Conservation (phyloP, 2,329 filamentous ascomycete genomes). For the Pseudocercospora musae region DNA sequence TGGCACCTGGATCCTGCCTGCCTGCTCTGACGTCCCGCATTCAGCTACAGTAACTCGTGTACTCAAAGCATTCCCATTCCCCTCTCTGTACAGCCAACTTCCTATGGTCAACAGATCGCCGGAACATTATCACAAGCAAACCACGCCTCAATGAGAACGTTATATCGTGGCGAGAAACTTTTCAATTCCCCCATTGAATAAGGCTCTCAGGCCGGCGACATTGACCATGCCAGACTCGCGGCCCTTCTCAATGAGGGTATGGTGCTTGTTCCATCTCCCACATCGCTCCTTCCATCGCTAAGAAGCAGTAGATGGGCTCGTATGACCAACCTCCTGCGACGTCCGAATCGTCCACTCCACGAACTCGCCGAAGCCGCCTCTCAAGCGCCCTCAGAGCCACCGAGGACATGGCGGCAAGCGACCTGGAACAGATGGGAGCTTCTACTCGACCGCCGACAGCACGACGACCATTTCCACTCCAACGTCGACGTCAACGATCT, state of each 20-base stretch:
- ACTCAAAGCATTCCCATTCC: slow-evolving; percentile 4
- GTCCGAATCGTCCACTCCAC: slow-evolving; percentile 27
- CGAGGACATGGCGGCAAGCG: slow-evolving; percentile 31
- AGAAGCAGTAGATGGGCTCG: slow-evolving; percentile 32
- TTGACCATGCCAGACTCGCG: slow-evolving; percentile 23
- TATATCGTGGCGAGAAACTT: not conserved
- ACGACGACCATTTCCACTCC: slow-evolving; percentile 13
- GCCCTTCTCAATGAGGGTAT: slow-evolving; percentile 23
- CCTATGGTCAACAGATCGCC: not conserved
- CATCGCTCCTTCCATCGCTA: not conserved
- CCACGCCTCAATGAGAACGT: not conserved
- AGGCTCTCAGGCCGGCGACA: slow-evolving; percentile 4
- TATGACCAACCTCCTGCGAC: slow-evolving; percentile 48
- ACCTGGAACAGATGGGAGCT: slow-evolving; percentile 21
- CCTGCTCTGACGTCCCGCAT: not conserved
- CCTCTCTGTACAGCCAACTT: slow-evolving; percentile 2
- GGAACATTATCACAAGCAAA: not conserved
- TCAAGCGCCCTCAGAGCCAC: slow-evolving; percentile 36
- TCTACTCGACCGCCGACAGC: slow-evolving; percentile 4
- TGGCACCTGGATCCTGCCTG: not conserved
- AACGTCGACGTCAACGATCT: slow-evolving; percentile 21
- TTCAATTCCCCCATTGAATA: not conserved
- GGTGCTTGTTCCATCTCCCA: slow-evolving; percentile 4
- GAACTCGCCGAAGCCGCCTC: slow-evolving; percentile 33
- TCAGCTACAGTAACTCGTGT: not conserved